Evolutionary conservation across 1,284 basidiomycete genomes (phyloP).

Genomic region (Austropuccinia psidii): DNA sequence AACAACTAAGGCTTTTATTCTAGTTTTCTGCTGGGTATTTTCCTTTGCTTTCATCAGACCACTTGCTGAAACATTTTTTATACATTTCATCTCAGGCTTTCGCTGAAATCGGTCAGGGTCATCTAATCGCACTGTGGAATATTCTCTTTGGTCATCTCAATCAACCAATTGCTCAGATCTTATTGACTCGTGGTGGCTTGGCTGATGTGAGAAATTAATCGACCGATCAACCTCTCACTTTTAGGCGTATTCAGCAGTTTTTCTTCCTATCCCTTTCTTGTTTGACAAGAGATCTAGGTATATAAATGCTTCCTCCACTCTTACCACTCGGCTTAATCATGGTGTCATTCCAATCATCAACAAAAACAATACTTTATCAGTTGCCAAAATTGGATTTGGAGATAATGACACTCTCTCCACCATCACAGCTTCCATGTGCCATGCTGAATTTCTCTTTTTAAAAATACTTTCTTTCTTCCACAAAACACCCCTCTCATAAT

Average conservation of each 20-base stretch:
- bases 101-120: constrained; percentile 91
- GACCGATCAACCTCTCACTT: too few species aligned
- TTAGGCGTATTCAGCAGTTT: constrained; percentile 9
- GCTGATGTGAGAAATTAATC: constrained; percentile 67
- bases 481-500: neutral
- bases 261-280: neutral
- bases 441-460: constrained; percentile 93
- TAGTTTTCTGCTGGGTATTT: neutral
- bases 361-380: constrained; percentile 78
- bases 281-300: constrained; percentile 72
- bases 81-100: constrained; percentile 69
- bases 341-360: constrained; percentile 91
- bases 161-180: constrained; percentile 89
- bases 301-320: constrained; percentile 85
- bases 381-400: constrained; percentile 89
- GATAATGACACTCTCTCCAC: constrained; percentile 98
- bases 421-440: constrained; percentile 91
- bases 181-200: constrained; percentile 90
- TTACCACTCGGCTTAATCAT: constrained; percentile 76
- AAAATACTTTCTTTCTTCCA: constrained; percentile 48
- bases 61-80: neutral
- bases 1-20: constrained; percentile 60
- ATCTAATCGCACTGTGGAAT: constrained; percentile 93
- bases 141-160: constrained; percentile 86
- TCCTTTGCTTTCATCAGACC: neutral